These are phyloP conservation scores for Phytophthora melonis DNA, from an alignment of 352 stramenopile genomes.

Conservation along the genomic window DNA sequence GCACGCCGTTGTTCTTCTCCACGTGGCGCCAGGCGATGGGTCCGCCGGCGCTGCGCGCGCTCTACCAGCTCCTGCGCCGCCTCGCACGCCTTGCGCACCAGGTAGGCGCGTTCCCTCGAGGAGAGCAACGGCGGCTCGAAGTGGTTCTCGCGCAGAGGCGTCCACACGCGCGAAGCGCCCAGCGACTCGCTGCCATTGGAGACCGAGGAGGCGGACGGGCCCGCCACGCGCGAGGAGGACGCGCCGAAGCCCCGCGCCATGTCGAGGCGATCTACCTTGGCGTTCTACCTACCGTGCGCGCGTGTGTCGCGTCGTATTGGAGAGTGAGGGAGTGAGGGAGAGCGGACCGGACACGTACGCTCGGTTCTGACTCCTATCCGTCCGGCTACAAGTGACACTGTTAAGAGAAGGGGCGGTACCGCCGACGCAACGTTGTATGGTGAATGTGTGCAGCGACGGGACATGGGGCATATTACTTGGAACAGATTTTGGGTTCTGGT, in stretches of 20 bases:
- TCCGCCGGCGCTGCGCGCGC: constrained; percentile 63
- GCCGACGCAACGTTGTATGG: not conserved
- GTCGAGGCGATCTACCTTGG: not conserved
- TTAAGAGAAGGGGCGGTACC: no score
- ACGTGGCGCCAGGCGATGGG: constrained; percentile 81
- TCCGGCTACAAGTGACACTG: not conserved
- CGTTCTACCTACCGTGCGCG: constrained; percentile 6
- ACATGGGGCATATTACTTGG: no score
- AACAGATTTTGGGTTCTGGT: no score
- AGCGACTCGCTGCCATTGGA: constrained; percentile 8
- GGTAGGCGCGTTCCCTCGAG: constrained; percentile 69
- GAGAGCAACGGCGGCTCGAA: constrained; percentile 79
- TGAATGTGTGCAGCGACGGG: not conserved
- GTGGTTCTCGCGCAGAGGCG: constrained; percentile 78
- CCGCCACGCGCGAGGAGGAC: constrained; percentile 34
- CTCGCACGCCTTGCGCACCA: constrained; percentile 86
- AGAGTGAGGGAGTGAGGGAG: constrained; percentile 23
- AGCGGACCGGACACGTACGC: not conserved
- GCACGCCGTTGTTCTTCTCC: constrained; percentile 79
- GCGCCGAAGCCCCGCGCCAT: not conserved
- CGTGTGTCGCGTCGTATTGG: constrained; percentile 28
- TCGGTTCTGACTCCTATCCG: constrained; percentile 8
- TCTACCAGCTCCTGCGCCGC: constrained; percentile 83
- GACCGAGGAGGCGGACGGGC: not conserved
- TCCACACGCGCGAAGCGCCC: constrained; percentile 49